Percentiles rank a stretch among this genome's conserved stretches.
Evolutionary conservation across 345 rosid species (phyloP).

Genomic region (Erysimum cheiranthoides): DNA sequence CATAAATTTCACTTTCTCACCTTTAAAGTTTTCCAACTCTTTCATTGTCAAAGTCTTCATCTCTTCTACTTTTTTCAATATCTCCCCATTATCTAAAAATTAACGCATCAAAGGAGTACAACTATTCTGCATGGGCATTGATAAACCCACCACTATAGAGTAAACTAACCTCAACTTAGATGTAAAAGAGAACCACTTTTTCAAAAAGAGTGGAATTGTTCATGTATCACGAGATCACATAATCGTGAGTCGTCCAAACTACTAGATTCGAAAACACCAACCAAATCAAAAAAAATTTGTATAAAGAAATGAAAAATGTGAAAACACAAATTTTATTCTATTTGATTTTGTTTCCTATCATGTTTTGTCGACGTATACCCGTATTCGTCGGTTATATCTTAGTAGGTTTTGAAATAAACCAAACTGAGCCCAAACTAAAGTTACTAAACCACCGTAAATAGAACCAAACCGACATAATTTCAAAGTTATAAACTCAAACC

Average conservation of each 20-base stretch:
- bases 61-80: slow-evolving; percentile 12
- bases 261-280: background rate
- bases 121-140: background rate
- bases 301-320: too few relatives aligned
- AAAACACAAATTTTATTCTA: too few relatives aligned
- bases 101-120: background rate
- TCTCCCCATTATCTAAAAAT: background rate
- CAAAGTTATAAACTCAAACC: background rate
- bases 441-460: background rate
- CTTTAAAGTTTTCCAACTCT: slow-evolving; percentile 49
- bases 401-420: background rate
- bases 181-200: background rate
- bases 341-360: background rate
- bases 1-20: slow-evolving; percentile 42
- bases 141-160: background rate
- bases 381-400: background rate
- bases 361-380: background rate
- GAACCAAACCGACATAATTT: background rate
- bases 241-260: background rate
- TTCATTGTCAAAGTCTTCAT: slow-evolving; percentile 40
- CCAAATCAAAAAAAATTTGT: too few relatives aligned
- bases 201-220: background rate
- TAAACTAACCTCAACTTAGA: background rate
- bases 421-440: background rate
- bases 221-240: background rate